Evolutionary conservation across 257 asterid genomes (phyloP), one percentile per base, ranked within the genome.

Genomic region (Solanum sparsipilum): DNA sequence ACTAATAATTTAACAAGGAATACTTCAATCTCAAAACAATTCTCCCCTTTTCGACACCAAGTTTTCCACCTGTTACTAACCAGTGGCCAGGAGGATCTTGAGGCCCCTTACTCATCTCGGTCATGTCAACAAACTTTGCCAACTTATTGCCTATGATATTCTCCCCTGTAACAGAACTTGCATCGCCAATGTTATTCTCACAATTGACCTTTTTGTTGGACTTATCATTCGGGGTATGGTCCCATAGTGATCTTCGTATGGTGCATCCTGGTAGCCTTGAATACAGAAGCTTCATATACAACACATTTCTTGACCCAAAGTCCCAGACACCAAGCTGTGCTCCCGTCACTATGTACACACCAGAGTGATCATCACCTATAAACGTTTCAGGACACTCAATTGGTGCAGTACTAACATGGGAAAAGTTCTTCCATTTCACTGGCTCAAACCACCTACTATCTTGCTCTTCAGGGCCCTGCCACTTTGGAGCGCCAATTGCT

Each of bases 401-500:
- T 13, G 98, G 98, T 32, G 98, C 96, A 4, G 96, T 94, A 94
- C 96, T 94, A 68, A 94, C 93, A 70, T 96, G 97, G 35, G 97
- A 94, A 60, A 94, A 96, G 52, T 94, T 96, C 88, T 94, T 96
- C 98, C 97, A 96, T 65, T 96, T 96, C 87, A 96, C 94, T 0
- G 96, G 96, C 92, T 96, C 98, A 60, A 96, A 94, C 98, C 98
- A 96, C 87, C 98, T 72, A 90, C 97, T 94, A 91, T 96, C 98
- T 89, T 96, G 98, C 87, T 96, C 98, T 87, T 96, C 96, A 0
- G 98, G 97, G 4, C 98, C 98, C 89, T 93, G 98, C 98, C 98
- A 94, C 89, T 93, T 96, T 11, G 98, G 98, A 85, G 98, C 98
- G 74, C 98, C 98, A 9, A 96, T 94, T 11, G 96, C 95, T 41